Evolutionary conservation across 73 alveolate species (phyloP).

Genomic region (Uronychia binucleata): DNA sequence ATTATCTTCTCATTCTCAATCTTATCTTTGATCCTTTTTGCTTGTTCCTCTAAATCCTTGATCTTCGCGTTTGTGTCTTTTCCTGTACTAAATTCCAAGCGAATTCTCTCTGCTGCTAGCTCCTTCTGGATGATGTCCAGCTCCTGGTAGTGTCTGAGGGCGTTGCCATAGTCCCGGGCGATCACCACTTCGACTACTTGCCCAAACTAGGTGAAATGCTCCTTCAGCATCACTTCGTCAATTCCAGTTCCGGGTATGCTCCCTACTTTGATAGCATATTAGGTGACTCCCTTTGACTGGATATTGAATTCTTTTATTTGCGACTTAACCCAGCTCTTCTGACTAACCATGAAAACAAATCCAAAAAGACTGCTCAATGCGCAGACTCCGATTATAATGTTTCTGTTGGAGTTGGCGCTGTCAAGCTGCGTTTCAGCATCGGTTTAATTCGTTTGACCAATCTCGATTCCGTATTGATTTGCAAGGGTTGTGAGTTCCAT

Average conservation of each 20-base stretch:
- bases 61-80: neutral
- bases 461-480: neutral
- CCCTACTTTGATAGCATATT: neutral
- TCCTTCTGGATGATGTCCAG: neutral
- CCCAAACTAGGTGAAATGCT: neutral
- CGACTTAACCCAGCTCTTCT: neutral
- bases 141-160: neutral
- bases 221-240: neutral
- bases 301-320: neutral
- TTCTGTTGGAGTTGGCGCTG: neutral
- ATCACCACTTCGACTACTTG: neutral
- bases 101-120: neutral
- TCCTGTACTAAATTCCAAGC: neutral
- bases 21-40: neutral
- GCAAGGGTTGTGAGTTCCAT: constrained; percentile 3
- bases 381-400: neutral
- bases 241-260: neutral
- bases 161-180: neutral
- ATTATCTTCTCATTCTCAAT: neutral
- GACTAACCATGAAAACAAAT: neutral
- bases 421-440: neutral
- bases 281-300: neutral
- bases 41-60: neutral
- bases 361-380: neutral
- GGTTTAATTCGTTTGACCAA: neutral